phyloP scores from a whole-genome alignment of 768 basidiomycete species.

The Suillus paluster region DNA sequence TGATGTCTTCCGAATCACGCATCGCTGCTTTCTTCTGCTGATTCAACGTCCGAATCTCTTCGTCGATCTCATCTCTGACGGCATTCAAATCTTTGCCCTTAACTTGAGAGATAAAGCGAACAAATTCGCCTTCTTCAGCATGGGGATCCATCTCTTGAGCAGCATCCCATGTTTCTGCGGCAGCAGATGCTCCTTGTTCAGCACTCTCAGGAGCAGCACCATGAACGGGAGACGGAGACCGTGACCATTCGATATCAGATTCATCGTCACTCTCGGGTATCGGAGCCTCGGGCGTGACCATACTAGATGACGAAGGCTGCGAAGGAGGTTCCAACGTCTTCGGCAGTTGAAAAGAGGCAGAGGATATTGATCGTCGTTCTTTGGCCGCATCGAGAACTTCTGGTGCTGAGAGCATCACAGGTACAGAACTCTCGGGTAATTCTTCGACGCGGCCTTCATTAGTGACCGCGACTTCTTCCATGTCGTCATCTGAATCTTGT shows the following conservation, averaged over 20 bases:
- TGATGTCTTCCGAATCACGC: slow-evolving; percentile 94
- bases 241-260: slow-evolving; percentile 41
- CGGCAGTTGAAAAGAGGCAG: slow-evolving; percentile 11
- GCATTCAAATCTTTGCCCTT: slow-evolving; percentile 83
- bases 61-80: slow-evolving; percentile 87
- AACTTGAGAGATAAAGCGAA: slow-evolving; percentile 89
- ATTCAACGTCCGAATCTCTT: slow-evolving; percentile 83
- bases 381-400: slow-evolving; percentile 19
- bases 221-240: slow-evolving; percentile 39
- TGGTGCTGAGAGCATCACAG: slow-evolving; percentile 11
- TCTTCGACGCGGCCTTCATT: neutral
- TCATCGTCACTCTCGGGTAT: slow-evolving; percentile 27
- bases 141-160: slow-evolving; percentile 84
- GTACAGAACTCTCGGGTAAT: neutral
- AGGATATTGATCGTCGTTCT: neutral
- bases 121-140: slow-evolving; percentile 87
- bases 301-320: slow-evolving; percentile 17
- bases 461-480: slow-evolving; percentile 39
- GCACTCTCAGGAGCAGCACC: slow-evolving; percentile 7
- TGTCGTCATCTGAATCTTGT: slow-evolving; percentile 40
- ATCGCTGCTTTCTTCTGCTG: slow-evolving; percentile 86
- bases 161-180: slow-evolving; percentile 70
- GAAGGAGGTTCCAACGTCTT: slow-evolving; percentile 4
- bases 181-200: slow-evolving; percentile 12
- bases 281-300: slow-evolving; percentile 1